Evolutionary conservation across 169 alveolate genomes (phyloP).

Genomic region (Toxoplasma gondii): DNA sequence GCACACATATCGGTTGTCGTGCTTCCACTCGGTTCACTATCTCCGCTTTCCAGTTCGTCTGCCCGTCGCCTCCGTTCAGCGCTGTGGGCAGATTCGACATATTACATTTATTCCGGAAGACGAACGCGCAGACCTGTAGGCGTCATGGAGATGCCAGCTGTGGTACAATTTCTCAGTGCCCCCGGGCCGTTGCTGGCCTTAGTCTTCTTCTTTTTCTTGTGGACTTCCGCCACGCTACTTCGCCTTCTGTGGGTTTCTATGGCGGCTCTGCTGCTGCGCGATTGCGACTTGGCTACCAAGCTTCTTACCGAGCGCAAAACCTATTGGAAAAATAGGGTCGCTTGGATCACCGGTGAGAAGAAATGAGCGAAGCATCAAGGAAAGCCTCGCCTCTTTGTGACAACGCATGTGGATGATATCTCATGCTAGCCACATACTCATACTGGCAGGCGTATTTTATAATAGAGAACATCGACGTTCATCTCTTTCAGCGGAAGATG

Average conservation of each 20-base stretch:
- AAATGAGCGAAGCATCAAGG: not conserved
- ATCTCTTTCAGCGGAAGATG: no score
- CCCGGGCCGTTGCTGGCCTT: not conserved
- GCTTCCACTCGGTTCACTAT: no score
- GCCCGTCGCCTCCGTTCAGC: no score
- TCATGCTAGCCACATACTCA: no score
- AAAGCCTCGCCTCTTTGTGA: no score
- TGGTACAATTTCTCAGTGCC: not conserved
- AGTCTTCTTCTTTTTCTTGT: not conserved
- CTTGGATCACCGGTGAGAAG: slow-evolving; percentile 42
- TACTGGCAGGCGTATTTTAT: no score
- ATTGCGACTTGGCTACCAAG: slow-evolving; percentile 18
- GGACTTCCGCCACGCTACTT: not conserved
- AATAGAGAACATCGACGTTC: no score
- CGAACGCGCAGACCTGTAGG: not conserved
- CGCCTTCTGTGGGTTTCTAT: slow-evolving; percentile 7
- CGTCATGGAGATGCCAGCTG: not conserved
- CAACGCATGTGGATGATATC: no score
- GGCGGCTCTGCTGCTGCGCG: slow-evolving; percentile 15
- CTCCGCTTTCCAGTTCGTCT: no score
- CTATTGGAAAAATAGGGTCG: not conserved
- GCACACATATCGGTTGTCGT: no score
- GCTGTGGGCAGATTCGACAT: no score
- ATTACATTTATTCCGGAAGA: no score
- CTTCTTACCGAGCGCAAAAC: not conserved